phyloP scores from a whole-genome alignment of 345 rosid species.

The Hevea brasiliensis region DNA sequence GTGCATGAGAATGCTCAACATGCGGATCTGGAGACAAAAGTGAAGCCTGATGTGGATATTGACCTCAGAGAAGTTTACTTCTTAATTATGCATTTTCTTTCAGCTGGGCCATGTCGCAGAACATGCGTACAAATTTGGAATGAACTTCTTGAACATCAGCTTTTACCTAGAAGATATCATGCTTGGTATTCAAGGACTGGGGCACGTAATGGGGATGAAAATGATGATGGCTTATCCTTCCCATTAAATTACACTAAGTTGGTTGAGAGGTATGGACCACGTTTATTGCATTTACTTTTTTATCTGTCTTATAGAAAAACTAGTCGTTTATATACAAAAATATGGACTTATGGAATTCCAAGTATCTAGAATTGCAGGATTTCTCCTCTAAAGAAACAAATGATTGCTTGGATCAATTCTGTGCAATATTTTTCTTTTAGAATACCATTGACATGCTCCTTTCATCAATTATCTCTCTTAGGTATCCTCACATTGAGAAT shows the following conservation, averaged over 20 bases:
- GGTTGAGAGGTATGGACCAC: slow-evolving; percentile 61
- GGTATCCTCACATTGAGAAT: slow-evolving; percentile 82
- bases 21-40: slow-evolving; percentile 42
- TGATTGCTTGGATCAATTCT: too few species aligned
- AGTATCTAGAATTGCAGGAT: background rate
- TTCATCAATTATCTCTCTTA: slow-evolving; percentile 35
- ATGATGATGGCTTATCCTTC: slow-evolving; percentile 77
- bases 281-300: slow-evolving; percentile 3
- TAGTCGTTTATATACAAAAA: too few species aligned
- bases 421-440: too few species aligned
- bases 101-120: slow-evolving; percentile 82
- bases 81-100: slow-evolving; percentile 90
- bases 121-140: slow-evolving; percentile 71
- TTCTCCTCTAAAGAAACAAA: too few species aligned
- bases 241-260: slow-evolving; percentile 67
- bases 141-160: slow-evolving; percentile 87
- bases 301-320: background rate
- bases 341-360: background rate
- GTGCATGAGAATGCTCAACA: slow-evolving; percentile 51
- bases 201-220: slow-evolving; percentile 55
- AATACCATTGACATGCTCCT: slow-evolving; percentile 18
- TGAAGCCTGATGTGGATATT: slow-evolving; percentile 56
- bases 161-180: slow-evolving; percentile 93
- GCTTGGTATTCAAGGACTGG: slow-evolving; percentile 93
- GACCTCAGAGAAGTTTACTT: slow-evolving; percentile 89